These are phyloP conservation scores for Babesia divergens DNA, from an alignment of 169 alveolate species.

Conservation along the genomic window DNA sequence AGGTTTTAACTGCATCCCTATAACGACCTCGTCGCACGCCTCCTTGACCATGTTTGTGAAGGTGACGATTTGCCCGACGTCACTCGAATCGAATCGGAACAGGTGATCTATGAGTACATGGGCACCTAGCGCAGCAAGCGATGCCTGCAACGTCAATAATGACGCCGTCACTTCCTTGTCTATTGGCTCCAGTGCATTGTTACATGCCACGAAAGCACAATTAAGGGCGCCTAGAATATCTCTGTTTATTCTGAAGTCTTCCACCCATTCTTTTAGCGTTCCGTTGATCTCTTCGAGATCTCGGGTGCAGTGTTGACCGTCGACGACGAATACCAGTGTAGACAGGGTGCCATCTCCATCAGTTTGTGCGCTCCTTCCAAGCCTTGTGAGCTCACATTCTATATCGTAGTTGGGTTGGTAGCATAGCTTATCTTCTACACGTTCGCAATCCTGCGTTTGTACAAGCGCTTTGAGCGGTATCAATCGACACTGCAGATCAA, in stretches of 20 bases:
- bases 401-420: background rate
- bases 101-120: background rate
- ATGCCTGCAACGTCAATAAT: background rate
- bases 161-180: background rate
- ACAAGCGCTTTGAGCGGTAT: background rate
- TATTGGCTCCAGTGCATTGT: background rate
- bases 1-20: background rate
- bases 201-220: slow-evolving; percentile 11
- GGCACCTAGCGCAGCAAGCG: slow-evolving; percentile 24
- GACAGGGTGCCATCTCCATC: background rate
- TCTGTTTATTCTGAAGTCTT: slow-evolving; percentile 43
- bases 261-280: slow-evolving; percentile 36
- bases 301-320: background rate
- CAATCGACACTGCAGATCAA: slow-evolving; percentile 14
- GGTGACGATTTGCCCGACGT: slow-evolving; percentile 45
- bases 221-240: background rate
- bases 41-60: slow-evolving; percentile 39
- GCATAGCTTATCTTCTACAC: background rate
- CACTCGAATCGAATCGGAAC: slow-evolving; percentile 9
- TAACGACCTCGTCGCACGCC: slow-evolving; percentile 7
- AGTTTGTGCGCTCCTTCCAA: background rate
- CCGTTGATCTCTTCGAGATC: slow-evolving; percentile 2
- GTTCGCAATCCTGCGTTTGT: background rate
- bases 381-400: background rate
- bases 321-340: slow-evolving; percentile 30